Base-by-base conservation (phyloP, 1,284 basidiomycete species). In the Sporisorium reilianum region DNA sequence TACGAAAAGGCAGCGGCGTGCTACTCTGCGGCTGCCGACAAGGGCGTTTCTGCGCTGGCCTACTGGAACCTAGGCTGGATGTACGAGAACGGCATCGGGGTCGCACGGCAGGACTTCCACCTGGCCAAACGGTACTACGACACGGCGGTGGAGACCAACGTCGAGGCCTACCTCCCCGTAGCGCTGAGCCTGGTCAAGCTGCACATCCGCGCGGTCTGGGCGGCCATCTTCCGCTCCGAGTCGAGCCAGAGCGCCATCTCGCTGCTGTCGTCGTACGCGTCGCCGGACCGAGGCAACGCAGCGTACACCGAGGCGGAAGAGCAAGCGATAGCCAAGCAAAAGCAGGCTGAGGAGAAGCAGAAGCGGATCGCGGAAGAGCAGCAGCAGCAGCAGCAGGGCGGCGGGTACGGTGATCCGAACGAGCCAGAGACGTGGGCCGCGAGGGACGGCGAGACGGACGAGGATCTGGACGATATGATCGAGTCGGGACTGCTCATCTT, bases 31-130 rank as follows among this genome's bases (percentile, higher is more conserved):
- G 94, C 86, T 0, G 93, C 93, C 2, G 94, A 95, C 77, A 95
- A 93, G 2, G 92, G 94, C 70, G 81, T 91, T 66, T 96, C 93
- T 76, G 93, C 95, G 0, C 88, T 99, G 76, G 95, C 96, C 2
- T 94, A 96, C 90, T 99, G 95, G 95, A 97, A 97, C 82, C 86
- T 99, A 26, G 97, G 96, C 1, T 97, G 93, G 92, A 97, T 99
- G 94, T 97, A 98, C 85, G 96, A 99, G 86, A 93, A 94, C 79
- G 97, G 97, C 0, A 85, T 92, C 26, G 97, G 97, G 5, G 93
- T 98, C 0, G 90, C 92, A 28, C 34, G 73, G 26, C 75, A 73
- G 30, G 96, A 99, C 85, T 99, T 94, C 87, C 92, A 97, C 85
- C 89, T 99, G 18, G 97, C 97, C 0, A 99, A 99, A 86, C 89